Evolutionary conservation across 805 yeast genomes (phyloP), one percentile per base, ranked within the genome.

Genomic region (Starmerella apis): DNA sequence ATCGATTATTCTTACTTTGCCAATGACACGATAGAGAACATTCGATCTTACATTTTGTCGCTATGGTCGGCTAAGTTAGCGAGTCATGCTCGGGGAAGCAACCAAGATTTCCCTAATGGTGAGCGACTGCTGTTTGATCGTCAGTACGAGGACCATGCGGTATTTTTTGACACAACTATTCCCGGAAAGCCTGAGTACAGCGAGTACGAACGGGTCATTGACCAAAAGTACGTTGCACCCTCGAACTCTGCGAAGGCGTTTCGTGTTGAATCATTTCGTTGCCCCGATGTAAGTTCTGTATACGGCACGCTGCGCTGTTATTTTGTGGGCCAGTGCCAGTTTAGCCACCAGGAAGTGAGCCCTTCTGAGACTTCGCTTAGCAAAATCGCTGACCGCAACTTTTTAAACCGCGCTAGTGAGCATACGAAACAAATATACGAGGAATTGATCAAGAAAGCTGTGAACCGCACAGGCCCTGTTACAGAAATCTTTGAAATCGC

Each of bases 1-100:
- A 86, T 90, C 52, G 96, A 88, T 63, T 96, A 87, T 63, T 81
- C 86, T 27, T 90, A 84, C 67, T 88, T 90, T 64, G 92, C 92
- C 38, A 78, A 83, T 55, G 96, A 90, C 63, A 71, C 84, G 4
- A 83, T 88, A 13, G 78, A 75, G 47, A 84, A 81, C 53, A 83
- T 90, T 57, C 88, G 85, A 16, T 76, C 81, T 48, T 87, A 88
- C 62, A 85, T 90, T 59, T 83, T 83, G 62, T 83, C 96, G 9
- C 72, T 90, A 48, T 90, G 90, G 68, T 85, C 96, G 30, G 88
- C 96, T 50, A 92, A 92, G 65, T 76, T 92, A 48, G 92, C 90
- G 59, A 94, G 95, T 7, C 85, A 75, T 63, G 83, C 92, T 3
- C 74, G 80, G 44, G 52, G 49, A 14, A 41, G 38, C 23, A 23